Conservation (phyloP, 2,329 filamentous ascomycete species). For the Colletotrichum sansevieriae region DNA sequence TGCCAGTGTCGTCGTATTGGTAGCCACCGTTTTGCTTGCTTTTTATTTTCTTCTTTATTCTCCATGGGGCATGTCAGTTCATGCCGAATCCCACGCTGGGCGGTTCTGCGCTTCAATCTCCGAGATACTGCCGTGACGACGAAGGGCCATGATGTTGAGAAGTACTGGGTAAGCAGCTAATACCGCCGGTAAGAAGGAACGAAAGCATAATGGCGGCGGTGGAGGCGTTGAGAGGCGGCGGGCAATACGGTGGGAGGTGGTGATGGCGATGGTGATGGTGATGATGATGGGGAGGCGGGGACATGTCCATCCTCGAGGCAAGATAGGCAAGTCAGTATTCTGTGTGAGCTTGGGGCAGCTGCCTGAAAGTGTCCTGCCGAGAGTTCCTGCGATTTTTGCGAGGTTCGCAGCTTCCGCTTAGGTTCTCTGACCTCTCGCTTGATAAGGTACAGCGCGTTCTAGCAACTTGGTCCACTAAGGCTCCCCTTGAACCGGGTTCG, state of each 20-base stretch:
- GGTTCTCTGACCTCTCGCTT: not conserved
- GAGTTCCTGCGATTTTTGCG: slow-evolving; percentile 4
- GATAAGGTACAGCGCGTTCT: not conserved
- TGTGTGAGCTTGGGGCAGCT: not conserved
- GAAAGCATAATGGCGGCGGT: no score
- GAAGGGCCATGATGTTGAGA: not conserved
- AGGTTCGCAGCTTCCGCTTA: slow-evolving; percentile 1
- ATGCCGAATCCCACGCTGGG: slow-evolving; percentile 1
- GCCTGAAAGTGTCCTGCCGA: not conserved
- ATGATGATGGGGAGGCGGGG: slow-evolving; percentile 4
- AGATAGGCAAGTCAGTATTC: no score
- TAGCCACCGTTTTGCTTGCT: slow-evolving; percentile 20
- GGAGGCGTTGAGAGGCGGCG: not conserved
- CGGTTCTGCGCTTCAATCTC: slow-evolving; percentile 21
- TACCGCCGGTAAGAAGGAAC: no score
- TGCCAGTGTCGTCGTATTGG: not conserved
- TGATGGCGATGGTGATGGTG: not conserved
- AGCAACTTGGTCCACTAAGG: not conserved
- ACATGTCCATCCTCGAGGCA: not conserved
- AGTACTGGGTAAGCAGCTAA: not conserved
- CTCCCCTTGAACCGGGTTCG: not conserved
- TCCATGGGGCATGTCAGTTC: slow-evolving; percentile 5
- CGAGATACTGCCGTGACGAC: slow-evolving; percentile 23
- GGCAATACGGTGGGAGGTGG: not conserved
- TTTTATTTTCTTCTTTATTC: slow-evolving; percentile 1